Evolutionary conservation across 2,329 filamentous ascomycete species (phyloP).

Genomic region (Botrytis cinerea): DNA sequence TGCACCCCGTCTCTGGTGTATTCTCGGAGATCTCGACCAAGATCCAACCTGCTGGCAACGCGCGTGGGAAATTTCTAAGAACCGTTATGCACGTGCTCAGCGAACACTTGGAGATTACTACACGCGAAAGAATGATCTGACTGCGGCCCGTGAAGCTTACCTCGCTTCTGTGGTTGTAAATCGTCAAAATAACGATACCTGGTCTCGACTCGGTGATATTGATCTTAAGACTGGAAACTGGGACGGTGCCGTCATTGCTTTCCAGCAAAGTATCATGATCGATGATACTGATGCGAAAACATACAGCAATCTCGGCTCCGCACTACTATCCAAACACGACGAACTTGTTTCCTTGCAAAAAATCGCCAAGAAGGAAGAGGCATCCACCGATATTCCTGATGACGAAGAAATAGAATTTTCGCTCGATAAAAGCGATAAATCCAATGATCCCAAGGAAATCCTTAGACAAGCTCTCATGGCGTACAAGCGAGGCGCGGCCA

Average conservation of each 20-base stretch:
- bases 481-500: constrained; percentile 80
- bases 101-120: constrained; percentile 81
- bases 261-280: constrained; percentile 76
- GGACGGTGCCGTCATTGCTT: constrained; percentile 78
- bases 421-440: constrained; percentile 38
- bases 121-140: constrained; percentile 64
- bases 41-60: constrained; percentile 75
- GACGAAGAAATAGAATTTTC: constrained; percentile 15
- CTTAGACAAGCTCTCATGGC: constrained; percentile 77
- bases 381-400: constrained; percentile 23
- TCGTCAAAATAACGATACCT: constrained; percentile 77
- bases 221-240: constrained; percentile 76
- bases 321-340: constrained; percentile 70
- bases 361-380: constrained; percentile 41
- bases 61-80: constrained; percentile 82
- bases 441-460: constrained; percentile 46
- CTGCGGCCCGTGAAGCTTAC: constrained; percentile 76
- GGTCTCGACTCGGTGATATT: constrained; percentile 90
- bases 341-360: constrained; percentile 48
- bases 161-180: constrained; percentile 75
- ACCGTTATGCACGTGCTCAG: constrained; percentile 83
- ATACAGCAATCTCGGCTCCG: constrained; percentile 91
- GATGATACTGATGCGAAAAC: constrained; percentile 89
- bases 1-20: constrained; percentile 86
- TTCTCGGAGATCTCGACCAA: constrained; percentile 84